These are phyloP conservation scores for Trypanosoma cruzi DNA, from an alignment of 208 protist genomes.

Conservation along the genomic window DNA sequence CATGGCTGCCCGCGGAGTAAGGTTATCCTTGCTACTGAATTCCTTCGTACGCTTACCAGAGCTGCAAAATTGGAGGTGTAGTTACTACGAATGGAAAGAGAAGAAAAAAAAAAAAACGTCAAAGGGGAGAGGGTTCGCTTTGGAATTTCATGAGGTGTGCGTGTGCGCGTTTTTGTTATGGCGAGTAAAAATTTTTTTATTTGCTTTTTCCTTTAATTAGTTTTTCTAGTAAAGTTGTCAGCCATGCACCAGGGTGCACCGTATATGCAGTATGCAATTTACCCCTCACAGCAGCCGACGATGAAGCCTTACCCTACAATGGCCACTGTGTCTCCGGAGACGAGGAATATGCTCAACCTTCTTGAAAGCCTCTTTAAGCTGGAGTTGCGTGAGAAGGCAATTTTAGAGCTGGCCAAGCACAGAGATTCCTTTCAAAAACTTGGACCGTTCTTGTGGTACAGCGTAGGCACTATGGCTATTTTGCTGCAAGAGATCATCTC, in stretches of 20 bases:
- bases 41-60: too few relatives aligned
- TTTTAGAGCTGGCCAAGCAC: conserved; percentile 95
- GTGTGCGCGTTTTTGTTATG: background rate
- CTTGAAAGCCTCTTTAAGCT: conserved; percentile 72
- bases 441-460: conserved; percentile 98
- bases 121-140: too few relatives aligned
- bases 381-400: conserved; percentile 91
- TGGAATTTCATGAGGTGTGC: too few relatives aligned
- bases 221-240: background rate
- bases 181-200: background rate
- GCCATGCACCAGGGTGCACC: conserved; percentile 20
- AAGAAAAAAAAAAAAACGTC: too few relatives aligned
- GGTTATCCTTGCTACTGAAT: too few relatives aligned
- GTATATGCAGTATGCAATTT: conserved; percentile 25
- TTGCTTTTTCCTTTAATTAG: background rate
- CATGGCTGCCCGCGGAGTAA: too few relatives aligned
- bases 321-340: conserved; percentile 21
- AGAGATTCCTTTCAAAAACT: conserved; percentile 94
- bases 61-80: too few relatives aligned
- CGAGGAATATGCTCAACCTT: conserved; percentile 36
- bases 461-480: conserved; percentile 97
- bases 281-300: conserved; percentile 25
- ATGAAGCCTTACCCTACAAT: conserved; percentile 23
- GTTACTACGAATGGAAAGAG: too few relatives aligned
- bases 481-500: conserved; percentile 98